Conservation (phyloP, 78 protist genomes). For the Dictyostelium purpureum region DNA sequence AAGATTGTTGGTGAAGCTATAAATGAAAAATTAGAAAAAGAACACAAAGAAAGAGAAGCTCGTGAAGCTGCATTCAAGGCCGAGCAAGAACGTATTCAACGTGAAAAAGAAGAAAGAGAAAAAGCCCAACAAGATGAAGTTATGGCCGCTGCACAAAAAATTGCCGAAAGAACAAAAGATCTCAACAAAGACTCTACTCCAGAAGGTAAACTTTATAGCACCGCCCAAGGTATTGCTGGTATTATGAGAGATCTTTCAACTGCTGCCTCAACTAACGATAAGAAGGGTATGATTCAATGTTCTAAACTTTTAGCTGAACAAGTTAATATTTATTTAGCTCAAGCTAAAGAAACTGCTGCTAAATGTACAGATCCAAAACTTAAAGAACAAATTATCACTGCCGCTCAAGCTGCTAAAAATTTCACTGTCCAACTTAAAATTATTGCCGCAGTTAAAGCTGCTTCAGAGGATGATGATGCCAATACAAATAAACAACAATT, state of each 20-base stretch:
- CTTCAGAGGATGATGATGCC: slow-evolving; percentile 62
- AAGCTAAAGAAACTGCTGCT: slow-evolving; percentile 73
- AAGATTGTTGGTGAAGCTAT: slow-evolving; percentile 57
- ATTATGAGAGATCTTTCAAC: slow-evolving; percentile 52
- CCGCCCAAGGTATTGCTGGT: slow-evolving; percentile 68
- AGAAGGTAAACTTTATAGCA: slow-evolving; percentile 66
- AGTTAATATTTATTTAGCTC: slow-evolving; percentile 44
- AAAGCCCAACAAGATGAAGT: slow-evolving; percentile 72
- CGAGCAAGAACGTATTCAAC: slow-evolving; percentile 39
- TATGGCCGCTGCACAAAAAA: slow-evolving; percentile 46
- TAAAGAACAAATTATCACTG: slow-evolving; percentile 75
- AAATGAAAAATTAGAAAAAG: slow-evolving; percentile 52
- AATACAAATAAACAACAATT: slow-evolving; percentile 71
- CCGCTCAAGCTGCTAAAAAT: slow-evolving; percentile 74
- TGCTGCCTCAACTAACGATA: slow-evolving; percentile 57
- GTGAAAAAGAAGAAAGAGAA: slow-evolving; percentile 60
- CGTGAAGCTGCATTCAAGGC: slow-evolving; percentile 3
- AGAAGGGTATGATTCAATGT: slow-evolving; percentile 46
- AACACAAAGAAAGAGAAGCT: slow-evolving; percentile 8
- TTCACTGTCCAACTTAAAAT: slow-evolving; percentile 79
- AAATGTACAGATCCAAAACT: slow-evolving; percentile 80
- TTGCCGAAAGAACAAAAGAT: slow-evolving; percentile 48
- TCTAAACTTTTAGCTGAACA: slow-evolving; percentile 65
- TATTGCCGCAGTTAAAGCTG: slow-evolving; percentile 80
- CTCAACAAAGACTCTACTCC: slow-evolving; percentile 32